phyloP scores from a whole-genome alignment of 2,329 filamentous ascomycete species.

The Aureobasidium pullulans region DNA sequence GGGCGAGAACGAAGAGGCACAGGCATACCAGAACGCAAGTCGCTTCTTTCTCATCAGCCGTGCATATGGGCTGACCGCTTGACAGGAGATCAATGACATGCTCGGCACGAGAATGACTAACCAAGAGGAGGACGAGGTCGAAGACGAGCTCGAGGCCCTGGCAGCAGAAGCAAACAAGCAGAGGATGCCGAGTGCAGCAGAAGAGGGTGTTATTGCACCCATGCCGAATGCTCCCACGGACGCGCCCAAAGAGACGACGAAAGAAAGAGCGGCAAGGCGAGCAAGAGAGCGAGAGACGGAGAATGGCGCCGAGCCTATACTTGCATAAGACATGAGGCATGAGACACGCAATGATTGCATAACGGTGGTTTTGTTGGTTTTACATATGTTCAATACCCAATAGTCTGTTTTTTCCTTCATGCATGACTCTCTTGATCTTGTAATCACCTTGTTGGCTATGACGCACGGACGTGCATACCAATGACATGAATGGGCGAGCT shows the following conservation, averaged over 20 bases:
- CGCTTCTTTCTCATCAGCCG: neutral
- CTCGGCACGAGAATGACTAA: slow-evolving; percentile 82
- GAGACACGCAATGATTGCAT: neutral
- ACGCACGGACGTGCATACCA: neutral
- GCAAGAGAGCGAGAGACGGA: slow-evolving; percentile 19
- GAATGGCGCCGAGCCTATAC: slow-evolving; percentile 10
- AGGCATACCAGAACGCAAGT: slow-evolving; percentile 78
- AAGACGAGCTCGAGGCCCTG: slow-evolving; percentile 83
- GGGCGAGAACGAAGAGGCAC: slow-evolving; percentile 83
- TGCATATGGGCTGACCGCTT: neutral
- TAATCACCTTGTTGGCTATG: neutral
- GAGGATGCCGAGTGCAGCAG: slow-evolving; percentile 27
- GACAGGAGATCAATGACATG: slow-evolving; percentile 84
- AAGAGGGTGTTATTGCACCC: slow-evolving; percentile 23
- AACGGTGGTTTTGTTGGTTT: neutral
- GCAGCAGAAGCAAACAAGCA: slow-evolving; percentile 53
- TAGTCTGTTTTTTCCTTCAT: neutral
- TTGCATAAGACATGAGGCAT: slow-evolving; percentile 4
- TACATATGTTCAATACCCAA: slow-evolving; percentile 10
- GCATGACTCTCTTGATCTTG: neutral
- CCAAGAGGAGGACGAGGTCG: slow-evolving; percentile 94
- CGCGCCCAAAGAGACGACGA: slow-evolving; percentile 24
- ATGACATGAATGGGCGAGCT: slow-evolving; percentile 9
- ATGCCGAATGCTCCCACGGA: slow-evolving; percentile 28
- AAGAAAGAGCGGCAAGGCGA: slow-evolving; percentile 23